Conservation (phyloP, 202 grass and related monocot genomes). For the Panicum virgatum region DNA sequence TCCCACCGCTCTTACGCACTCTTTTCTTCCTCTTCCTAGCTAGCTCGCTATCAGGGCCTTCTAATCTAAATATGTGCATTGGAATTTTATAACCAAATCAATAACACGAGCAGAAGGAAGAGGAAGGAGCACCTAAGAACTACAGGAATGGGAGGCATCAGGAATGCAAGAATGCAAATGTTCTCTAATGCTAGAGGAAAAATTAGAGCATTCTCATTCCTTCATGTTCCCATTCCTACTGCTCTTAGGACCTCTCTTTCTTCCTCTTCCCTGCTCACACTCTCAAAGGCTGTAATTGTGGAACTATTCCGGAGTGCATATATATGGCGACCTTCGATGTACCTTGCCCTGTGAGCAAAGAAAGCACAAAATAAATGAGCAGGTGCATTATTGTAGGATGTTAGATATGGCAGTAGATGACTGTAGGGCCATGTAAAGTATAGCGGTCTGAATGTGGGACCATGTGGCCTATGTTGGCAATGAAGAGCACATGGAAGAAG, state of each 20-base stretch:
- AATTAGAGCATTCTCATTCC: not conserved
- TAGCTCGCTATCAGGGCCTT: not conserved
- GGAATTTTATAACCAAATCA: not conserved
- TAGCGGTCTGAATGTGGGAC: not conserved
- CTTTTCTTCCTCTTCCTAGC: slow-evolving; percentile 15
- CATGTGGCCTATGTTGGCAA: not conserved
- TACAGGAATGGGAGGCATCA: slow-evolving; percentile 42
- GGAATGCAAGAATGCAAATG: not conserved
- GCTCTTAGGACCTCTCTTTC: slow-evolving; percentile 38
- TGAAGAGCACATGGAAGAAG: slow-evolving; percentile 1
- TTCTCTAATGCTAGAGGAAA: not conserved
- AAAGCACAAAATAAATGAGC: not conserved
- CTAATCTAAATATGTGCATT: not conserved
- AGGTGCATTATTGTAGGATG: not conserved
- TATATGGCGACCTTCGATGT: not conserved
- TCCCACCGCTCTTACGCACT: not conserved
- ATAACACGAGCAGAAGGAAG: not conserved
- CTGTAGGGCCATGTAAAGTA: not conserved
- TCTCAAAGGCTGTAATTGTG: not conserved
- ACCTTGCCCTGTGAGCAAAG: not conserved
- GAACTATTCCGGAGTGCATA: not conserved
- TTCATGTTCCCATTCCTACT: slow-evolving; percentile 37
- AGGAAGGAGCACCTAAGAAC: slow-evolving; percentile 35
- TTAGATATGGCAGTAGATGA: not conserved
- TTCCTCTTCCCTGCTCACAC: slow-evolving; percentile 17